Conservation (phyloP, 768 basidiomycete species). For the Suillus spraguei region DNA sequence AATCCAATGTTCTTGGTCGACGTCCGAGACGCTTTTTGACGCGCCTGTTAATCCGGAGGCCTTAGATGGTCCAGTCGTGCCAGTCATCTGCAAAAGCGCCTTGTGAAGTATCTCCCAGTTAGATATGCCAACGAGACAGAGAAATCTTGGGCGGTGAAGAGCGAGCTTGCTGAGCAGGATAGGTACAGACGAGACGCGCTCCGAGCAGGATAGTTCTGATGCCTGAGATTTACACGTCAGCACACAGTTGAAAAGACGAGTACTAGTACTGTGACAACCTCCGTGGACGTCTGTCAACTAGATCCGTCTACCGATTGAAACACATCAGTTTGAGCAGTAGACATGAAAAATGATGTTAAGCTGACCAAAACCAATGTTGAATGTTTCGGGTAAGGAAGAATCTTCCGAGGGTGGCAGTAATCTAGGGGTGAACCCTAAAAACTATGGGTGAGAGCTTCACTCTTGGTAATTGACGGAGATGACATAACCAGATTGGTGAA, state of each 20-base stretch:
- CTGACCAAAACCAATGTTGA: conserved; percentile 69
- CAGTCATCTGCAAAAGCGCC: conserved; percentile 34
- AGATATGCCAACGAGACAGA: conserved; percentile 79
- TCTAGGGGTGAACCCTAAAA: conserved; percentile 58
- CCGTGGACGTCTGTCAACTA: conserved; percentile 67
- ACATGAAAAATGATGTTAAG: conserved; percentile 5
- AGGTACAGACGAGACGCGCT: conserved; percentile 58
- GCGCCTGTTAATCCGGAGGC: conserved; percentile 5
- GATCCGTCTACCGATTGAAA: conserved; percentile 58
- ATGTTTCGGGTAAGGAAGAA: conserved; percentile 55
- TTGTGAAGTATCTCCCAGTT: conserved; percentile 53
- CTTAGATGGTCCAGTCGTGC: conserved; percentile 13
- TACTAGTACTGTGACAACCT: conserved; percentile 39
- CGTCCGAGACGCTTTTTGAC: conserved; percentile 13
- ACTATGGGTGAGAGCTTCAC: background rate
- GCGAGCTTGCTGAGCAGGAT: conserved; percentile 61
- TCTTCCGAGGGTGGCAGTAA: conserved; percentile 62
- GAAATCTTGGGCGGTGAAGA: conserved; percentile 57
- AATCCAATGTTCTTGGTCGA: conserved; percentile 22
- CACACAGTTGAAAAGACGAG: background rate
- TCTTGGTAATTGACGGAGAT: background rate
- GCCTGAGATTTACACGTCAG: conserved; percentile 38
- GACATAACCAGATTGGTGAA: conserved; percentile 62
- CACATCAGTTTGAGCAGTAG: background rate
- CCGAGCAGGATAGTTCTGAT: conserved; percentile 53